A percentile compares a stretch with the other conserved stretches of the same genome.
phyloP scores from a whole-genome alignment of 1,284 basidiomycete species.

The Xanthoconium separans region DNA sequence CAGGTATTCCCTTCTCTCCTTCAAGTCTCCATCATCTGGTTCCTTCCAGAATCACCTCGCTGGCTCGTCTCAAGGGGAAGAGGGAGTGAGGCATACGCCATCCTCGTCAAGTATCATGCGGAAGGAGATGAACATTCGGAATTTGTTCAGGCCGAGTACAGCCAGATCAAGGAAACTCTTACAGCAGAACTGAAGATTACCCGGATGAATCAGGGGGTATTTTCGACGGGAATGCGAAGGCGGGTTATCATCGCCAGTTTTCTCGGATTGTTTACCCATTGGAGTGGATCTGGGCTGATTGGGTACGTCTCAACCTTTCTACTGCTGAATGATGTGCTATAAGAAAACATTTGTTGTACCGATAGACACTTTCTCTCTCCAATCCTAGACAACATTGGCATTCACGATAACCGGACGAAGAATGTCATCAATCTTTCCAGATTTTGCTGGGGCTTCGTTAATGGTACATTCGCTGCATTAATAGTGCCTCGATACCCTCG shows the following conservation, averaged over 20 bases:
- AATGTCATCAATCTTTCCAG: constrained; percentile 12
- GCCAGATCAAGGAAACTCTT: constrained; percentile 31
- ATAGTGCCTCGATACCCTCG: constrained; percentile 14
- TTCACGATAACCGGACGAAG: constrained; percentile 18
- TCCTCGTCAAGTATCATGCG: constrained; percentile 17
- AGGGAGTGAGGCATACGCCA: constrained; percentile 35
- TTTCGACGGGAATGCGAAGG: constrained; percentile 9
- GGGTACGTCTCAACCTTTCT: neutral
- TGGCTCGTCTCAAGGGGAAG: constrained; percentile 57
- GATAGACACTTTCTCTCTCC: constrained; percentile 14
- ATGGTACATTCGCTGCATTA: constrained; percentile 1
- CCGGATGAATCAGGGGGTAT: neutral
- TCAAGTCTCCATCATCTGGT: constrained; percentile 47
- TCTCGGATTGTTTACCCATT: constrained; percentile 49
- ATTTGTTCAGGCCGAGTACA: constrained; percentile 14
- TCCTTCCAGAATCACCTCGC: constrained; percentile 60
- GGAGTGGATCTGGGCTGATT: constrained; percentile 19
- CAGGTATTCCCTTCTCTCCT: constrained; percentile 49
- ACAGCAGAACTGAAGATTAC: neutral
- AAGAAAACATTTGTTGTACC: neutral
- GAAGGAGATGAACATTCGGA: constrained; percentile 10
- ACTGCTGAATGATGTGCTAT: too few relatives aligned
- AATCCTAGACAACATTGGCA: constrained; percentile 17
- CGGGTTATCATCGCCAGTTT: constrained; percentile 7
- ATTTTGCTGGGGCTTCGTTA: constrained; percentile 12